Evolutionary conservation across 108 stramenopile species (phyloP), one percentile per base, ranked within the genome.

Genomic region (Seminavis robusta): DNA sequence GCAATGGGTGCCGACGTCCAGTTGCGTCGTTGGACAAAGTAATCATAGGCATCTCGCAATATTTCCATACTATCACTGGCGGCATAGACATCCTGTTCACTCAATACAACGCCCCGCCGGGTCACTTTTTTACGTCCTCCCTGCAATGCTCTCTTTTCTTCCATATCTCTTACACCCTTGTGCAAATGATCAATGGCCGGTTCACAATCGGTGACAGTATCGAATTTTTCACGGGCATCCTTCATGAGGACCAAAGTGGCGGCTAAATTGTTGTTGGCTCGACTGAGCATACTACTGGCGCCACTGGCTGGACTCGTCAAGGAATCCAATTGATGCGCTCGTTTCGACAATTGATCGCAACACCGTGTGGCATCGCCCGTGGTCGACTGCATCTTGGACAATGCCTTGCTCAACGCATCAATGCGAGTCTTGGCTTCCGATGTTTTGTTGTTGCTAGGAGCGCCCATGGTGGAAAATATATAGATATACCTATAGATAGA

Each of bases 11-110:
- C 62, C 8, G 77, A 76, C 55, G 67, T 67, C 90, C 90, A 92
- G 27, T 70, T 67, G 34, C 53, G 39, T 13, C 79, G 75, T 29
- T 77, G 69, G 3, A 73, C 40, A 69, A 92, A 92, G 69, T 82
- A 92, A 0, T 72, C 63, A 61, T 81, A 82, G 8, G 90, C 87
- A 72, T 92, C 90, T 23, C 87, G 59, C 11, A 92, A 71, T 42
- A 92, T 88, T 49, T 92, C 90, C 86, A 92, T 82, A 21, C 74
- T 67, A 63, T 92, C 90, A 1, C 81, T 87, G 1, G 86, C 90
- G 0, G 86, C 84, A 56, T 92, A 88, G 42, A 92, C 76, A 49
- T 92, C 90, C 51, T 86, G 84, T 67, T 92, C 90, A 29, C 83
- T 69, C 52, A 88, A 49, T 15, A 37, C 47, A 24, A 75, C 58